phyloP scores from a whole-genome alignment of 2,329 filamentous ascomycete species.

The Botryotinia narcissicola region DNA sequence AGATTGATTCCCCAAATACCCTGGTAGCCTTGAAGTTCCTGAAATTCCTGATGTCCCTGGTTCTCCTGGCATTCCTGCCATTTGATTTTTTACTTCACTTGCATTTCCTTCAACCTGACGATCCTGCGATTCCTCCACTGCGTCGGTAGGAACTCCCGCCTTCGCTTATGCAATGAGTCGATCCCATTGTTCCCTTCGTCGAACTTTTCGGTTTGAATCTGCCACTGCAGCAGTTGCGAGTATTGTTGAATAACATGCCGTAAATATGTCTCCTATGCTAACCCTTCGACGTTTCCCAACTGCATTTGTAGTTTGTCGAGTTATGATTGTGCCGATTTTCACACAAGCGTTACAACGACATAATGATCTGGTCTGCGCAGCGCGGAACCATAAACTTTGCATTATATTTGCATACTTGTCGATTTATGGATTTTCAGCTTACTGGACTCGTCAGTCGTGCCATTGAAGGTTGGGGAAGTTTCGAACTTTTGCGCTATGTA shows the following conservation, averaged over 20 bases:
- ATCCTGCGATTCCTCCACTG: conserved; percentile 20
- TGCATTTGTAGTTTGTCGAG: conserved; percentile 51
- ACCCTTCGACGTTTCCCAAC: conserved; percentile 48
- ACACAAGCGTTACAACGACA: conserved; percentile 64
- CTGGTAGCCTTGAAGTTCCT: neutral
- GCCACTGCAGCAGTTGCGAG: conserved; percentile 63
- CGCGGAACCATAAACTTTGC: conserved; percentile 67
- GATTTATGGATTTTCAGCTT: conserved; percentile 6
- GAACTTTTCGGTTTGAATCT: conserved; percentile 59
- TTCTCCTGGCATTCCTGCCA: neutral
- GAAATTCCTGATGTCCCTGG: neutral
- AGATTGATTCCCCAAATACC: neutral
- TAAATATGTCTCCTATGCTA: conserved; percentile 55
- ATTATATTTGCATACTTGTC: conserved; percentile 47
- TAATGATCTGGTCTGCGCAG: conserved; percentile 57
- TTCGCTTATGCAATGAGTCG: conserved; percentile 54
- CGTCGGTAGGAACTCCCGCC: conserved; percentile 25
- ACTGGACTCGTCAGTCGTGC: neutral
- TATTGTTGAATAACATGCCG: conserved; percentile 65
- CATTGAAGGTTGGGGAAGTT: neutral
- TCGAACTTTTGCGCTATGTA: conserved; percentile 1
- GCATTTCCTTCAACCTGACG: neutral
- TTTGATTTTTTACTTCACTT: neutral
- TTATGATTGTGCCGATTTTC: conserved; percentile 44
- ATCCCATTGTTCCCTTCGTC: conserved; percentile 59